phyloP scores from a whole-genome alignment of 192 early-diverging fungal species.

The Linnemannia elongata region DNA sequence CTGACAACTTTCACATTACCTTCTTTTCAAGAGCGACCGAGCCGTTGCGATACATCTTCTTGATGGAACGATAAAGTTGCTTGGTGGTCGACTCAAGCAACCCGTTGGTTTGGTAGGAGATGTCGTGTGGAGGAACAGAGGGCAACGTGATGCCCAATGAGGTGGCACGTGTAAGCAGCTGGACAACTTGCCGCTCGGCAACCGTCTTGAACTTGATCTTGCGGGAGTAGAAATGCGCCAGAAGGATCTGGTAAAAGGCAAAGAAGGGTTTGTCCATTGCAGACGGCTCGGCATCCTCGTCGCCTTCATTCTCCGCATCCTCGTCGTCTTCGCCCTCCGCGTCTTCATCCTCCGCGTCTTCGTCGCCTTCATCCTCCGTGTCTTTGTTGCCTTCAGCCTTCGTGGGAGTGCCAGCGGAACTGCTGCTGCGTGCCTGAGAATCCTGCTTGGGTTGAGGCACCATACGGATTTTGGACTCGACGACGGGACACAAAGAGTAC shows the following conservation, averaged over 20 bases:
- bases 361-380: conserved; percentile 5
- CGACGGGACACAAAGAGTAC: conserved; percentile 1
- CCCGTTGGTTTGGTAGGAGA: background rate
- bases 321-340: no score
- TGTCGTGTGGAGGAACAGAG: background rate
- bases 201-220: no score
- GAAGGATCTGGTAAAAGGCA: background rate
- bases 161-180: conserved; percentile 1
- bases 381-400: background rate
- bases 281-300: background rate
- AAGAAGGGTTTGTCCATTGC: conserved; percentile 12
- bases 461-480: conserved; percentile 4
- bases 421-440: background rate
- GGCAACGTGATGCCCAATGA: conserved; percentile 7
- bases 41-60: conserved; percentile 16
- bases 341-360: no score
- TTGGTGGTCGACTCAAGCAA: conserved; percentile 20
- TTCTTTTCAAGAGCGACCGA: conserved; percentile 19
- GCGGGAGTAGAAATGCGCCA: no score
- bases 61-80: conserved; percentile 6
- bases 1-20: conserved; percentile 12
- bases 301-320: no score
- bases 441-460: conserved; percentile 8
- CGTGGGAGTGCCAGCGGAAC: background rate
- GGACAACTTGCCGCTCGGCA: no score